phyloP scores from a whole-genome alignment of 2,329 filamentous ascomycete species.

The Pezicula carpinea region DNA sequence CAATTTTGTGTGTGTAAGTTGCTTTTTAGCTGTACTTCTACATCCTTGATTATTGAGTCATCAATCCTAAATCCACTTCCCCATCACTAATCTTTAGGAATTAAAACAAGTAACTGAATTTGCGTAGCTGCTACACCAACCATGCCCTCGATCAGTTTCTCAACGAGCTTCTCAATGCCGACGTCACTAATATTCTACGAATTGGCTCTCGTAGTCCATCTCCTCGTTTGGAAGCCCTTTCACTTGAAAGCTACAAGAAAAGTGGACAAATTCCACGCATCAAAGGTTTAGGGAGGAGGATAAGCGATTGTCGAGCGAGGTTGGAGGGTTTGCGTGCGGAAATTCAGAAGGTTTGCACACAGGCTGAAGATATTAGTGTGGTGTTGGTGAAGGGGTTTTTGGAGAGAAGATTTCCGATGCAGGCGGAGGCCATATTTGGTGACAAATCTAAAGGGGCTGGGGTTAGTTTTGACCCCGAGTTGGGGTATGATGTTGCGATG shows the following conservation, averaged over 20 bases:
- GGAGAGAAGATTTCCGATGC: not conserved
- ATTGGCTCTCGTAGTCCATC: conserved; percentile 45
- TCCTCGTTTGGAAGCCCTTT: conserved; percentile 27
- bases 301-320: not conserved
- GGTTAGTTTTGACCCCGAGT: not conserved
- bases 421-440: not conserved
- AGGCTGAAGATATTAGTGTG: not conserved
- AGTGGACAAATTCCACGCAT: not conserved
- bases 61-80: not conserved
- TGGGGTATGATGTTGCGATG: not conserved
- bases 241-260: conserved; percentile 4
- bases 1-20: conserved; percentile 27
- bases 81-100: not conserved
- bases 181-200: conserved; percentile 40
- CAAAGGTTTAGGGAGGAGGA: not conserved
- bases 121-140: conserved; percentile 20
- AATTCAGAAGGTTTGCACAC: not conserved
- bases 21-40: not conserved
- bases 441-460: not conserved
- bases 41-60: not conserved
- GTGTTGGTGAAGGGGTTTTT: not conserved
- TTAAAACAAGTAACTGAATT: not conserved
- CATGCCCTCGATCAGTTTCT: conserved; percentile 33
- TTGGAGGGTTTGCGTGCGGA: not conserved
- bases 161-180: conserved; percentile 39